Evolutionary conservation across 192 early-diverging fungal species (phyloP).

Genomic region (Dissophora globulifera): DNA sequence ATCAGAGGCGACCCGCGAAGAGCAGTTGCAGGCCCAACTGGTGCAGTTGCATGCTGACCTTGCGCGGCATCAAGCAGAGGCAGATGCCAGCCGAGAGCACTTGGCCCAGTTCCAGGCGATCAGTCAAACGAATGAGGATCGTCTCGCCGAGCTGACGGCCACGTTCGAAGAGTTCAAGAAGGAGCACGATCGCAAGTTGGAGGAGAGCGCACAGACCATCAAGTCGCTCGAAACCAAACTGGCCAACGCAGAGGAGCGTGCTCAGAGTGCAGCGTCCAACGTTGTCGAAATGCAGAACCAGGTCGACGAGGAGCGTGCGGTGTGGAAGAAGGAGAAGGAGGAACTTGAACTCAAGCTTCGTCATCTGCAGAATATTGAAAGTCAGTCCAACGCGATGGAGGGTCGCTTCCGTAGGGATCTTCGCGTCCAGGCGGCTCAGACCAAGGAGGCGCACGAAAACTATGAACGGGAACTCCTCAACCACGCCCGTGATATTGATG

Average conservation of each 20-base stretch:
- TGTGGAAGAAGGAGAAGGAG: constrained; percentile 51
- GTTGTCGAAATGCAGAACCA: constrained; percentile 59
- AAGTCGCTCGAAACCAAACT: constrained; percentile 46
- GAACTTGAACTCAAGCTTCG: constrained; percentile 37
- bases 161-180: constrained; percentile 77
- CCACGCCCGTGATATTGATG: constrained; percentile 69
- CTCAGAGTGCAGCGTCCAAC: constrained; percentile 31
- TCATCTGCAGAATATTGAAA: constrained; percentile 29
- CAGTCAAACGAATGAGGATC: constrained; percentile 67
- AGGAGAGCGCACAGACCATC: constrained; percentile 37
- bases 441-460: constrained; percentile 69
- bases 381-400: constrained; percentile 53
- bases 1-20: constrained; percentile 29
- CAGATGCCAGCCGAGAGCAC: constrained; percentile 59
- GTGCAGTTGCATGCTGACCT: constrained; percentile 61
- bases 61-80: constrained; percentile 63
- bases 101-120: constrained; percentile 68
- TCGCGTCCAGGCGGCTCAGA: constrained; percentile 57
- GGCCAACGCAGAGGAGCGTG: constrained; percentile 31
- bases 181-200: constrained; percentile 55
- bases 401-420: constrained; percentile 62
- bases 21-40: constrained; percentile 50
- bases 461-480: constrained; percentile 75
- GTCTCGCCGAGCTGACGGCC: constrained; percentile 69
- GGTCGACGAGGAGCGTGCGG: constrained; percentile 54